Conservation (phyloP, 2,329 filamentous ascomycete genomes). For the Rhexocercosporidium sp. region DNA sequence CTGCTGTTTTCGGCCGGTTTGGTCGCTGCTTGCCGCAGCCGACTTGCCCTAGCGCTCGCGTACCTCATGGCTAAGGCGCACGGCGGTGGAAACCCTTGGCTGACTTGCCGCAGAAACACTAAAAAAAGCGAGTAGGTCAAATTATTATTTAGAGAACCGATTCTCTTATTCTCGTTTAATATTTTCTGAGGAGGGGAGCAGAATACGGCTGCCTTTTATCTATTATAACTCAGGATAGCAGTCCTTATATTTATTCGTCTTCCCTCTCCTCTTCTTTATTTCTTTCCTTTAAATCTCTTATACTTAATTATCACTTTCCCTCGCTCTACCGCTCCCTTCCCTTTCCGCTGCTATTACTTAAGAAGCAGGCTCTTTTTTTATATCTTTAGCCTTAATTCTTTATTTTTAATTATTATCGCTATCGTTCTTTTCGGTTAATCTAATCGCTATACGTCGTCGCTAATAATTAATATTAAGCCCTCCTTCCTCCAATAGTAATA, state of each 20-base stretch:
- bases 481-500: slow-evolving; percentile 22
- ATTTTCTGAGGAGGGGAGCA: background rate
- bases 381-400: slow-evolving; percentile 13
- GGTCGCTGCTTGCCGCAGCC: slow-evolving; percentile 28
- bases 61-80: slow-evolving; percentile 33
- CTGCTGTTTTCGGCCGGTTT: slow-evolving; percentile 32
- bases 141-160: background rate
- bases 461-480: slow-evolving; percentile 25
- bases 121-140: slow-evolving; percentile 11
- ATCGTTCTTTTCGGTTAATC: slow-evolving; percentile 2
- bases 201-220: background rate
- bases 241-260: slow-evolving; percentile 11
- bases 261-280: slow-evolving; percentile 19
- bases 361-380: too few relatives aligned
- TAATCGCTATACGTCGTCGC: slow-evolving; percentile 23
- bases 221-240: background rate
- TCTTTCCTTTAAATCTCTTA: slow-evolving; percentile 26
- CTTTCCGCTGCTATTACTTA: slow-evolving; percentile 20
- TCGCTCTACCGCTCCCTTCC: slow-evolving; percentile 16
- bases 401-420: slow-evolving; percentile 9
- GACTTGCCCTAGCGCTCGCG: slow-evolving; percentile 30
- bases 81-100: slow-evolving; percentile 14
- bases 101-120: slow-evolving; percentile 17
- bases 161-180: background rate
- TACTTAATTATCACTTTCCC: slow-evolving; percentile 22